Conservation (phyloP, 352 stramenopile species). For the Phytopythium helicoides region DNA sequence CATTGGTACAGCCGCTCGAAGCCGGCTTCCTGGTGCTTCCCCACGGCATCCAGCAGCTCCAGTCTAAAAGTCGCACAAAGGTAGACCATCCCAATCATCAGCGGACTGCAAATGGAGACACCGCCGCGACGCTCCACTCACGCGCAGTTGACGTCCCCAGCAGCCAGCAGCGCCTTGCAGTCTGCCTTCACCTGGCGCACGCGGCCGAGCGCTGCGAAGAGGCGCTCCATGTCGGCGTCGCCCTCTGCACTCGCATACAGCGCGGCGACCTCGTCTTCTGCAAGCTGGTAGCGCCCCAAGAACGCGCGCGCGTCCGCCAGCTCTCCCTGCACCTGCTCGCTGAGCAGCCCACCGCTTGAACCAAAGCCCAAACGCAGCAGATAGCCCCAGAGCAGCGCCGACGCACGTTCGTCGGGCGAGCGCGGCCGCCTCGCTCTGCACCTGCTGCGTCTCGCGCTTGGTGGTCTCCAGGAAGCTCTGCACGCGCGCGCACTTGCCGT, state of each 20-base stretch:
- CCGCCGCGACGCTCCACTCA: no score
- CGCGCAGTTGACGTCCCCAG: constrained; percentile 42
- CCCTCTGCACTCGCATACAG: constrained; percentile 37
- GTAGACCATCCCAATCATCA: no score
- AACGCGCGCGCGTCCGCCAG: constrained; percentile 57
- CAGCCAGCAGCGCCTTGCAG: constrained; percentile 55
- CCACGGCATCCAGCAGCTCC: constrained; percentile 85
- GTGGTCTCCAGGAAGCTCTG: constrained; percentile 58
- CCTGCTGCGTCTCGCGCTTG: constrained; percentile 63
- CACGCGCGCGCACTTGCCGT: constrained; percentile 43
- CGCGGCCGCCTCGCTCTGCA: constrained; percentile 47
- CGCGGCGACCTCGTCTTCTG: constrained; percentile 55
- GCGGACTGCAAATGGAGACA: no score
- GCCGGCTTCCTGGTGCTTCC: constrained; percentile 79
- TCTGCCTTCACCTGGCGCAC: constrained; percentile 70
- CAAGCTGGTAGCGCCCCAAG: constrained; percentile 68
- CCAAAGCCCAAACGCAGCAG: not conserved
- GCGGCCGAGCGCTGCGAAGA: constrained; percentile 69
- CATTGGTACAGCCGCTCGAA: constrained; percentile 88
- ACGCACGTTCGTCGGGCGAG: constrained; percentile 43
- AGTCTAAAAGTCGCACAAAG: constrained; percentile 30
- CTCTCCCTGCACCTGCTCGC: constrained; percentile 41
- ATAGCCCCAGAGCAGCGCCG: not conserved
- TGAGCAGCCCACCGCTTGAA: constrained; percentile 6
- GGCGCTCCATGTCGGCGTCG: constrained; percentile 50